phyloP scores from a whole-genome alignment of 2,329 filamentous ascomycete species.

The Alternaria gansuensis region DNA sequence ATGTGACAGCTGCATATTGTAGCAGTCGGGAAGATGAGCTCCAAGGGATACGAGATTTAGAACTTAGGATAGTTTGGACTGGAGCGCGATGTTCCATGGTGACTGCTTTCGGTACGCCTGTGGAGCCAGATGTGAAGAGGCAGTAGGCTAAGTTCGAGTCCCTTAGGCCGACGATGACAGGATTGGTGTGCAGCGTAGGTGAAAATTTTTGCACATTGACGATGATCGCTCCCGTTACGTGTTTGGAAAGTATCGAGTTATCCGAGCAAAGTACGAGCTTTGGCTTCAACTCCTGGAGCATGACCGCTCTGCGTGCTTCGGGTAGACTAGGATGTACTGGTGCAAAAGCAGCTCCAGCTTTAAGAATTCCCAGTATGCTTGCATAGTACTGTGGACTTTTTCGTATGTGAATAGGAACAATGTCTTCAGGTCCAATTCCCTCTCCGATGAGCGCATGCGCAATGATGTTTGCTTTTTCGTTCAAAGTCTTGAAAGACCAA shows the following conservation, averaged over 20 bases:
- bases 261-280: conserved; percentile 40
- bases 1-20: conserved; percentile 56
- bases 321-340: conserved; percentile 51
- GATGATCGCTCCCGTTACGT: conserved; percentile 11
- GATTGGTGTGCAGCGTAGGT: conserved; percentile 31
- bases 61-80: conserved; percentile 54
- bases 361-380: conserved; percentile 53
- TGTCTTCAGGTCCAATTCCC: conserved; percentile 42
- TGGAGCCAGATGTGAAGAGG: conserved; percentile 57
- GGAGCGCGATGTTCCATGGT: conserved; percentile 55
- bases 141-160: conserved; percentile 53
- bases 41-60: conserved; percentile 53
- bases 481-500: conserved; percentile 49
- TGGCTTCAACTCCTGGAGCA: conserved; percentile 48
- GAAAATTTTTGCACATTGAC: conserved; percentile 32
- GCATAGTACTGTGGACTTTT: conserved; percentile 51
- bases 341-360: conserved; percentile 52
- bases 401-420: conserved; percentile 48
- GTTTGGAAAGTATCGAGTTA: background rate
- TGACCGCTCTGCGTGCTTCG: conserved; percentile 46
- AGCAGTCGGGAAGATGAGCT: conserved; percentile 49
- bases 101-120: conserved; percentile 56
- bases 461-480: conserved; percentile 46
- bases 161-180: conserved; percentile 36
- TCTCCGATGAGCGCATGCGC: conserved; percentile 41